Evolutionary conservation across 2,329 filamentous ascomycete genomes (phyloP), one percentile per base, ranked within the genome.

Genomic region (Pezicula radicicola): DNA sequence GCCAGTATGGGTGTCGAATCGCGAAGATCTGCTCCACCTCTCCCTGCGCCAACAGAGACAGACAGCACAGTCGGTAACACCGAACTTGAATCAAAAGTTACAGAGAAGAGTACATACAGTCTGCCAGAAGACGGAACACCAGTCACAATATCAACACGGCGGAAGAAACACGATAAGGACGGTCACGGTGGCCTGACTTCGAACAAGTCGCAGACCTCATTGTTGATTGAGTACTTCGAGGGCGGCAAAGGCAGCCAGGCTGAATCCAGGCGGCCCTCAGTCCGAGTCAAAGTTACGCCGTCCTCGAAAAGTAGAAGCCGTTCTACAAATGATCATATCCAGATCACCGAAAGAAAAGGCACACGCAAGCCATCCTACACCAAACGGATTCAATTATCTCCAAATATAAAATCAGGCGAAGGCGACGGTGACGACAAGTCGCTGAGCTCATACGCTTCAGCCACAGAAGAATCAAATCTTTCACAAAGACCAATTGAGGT

Each of bases 71-170:
- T 84, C 52, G 83, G 81, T 67, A 53, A 47, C 50, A 75, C 76
- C 59, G 78, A 81, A 60, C 67, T 88, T 55, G 82, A 88, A 59
- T 91, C 88, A 56, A 80, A 80, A 57, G 78, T 82, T 55, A 85
- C 81, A 60, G 81, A 85, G 69, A 80, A 83, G 69, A 88, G 69
- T 73, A 85, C 86, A 49, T 92, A 89, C 71, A 91, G 87, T 36
- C 80, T 94, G 48, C 89, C 89, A 52, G 88, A 91, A 65, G 89
- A 94, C 82, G 90, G 89, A 67, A 93, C 89, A 49, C 91, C 92
- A 40, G 86, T 99, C 65, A 97, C 91, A 55, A 95, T 99, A 69
- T 85, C 87, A 67, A 96, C 93, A 42, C 83, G 81, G 54, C 78
- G 81, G 62, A 85, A 83, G 68, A 83, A 79, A 67, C 72, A 76